Conservation (phyloP, 2,329 filamentous ascomycete species). For the Cladosporium cucumerinum region DNA sequence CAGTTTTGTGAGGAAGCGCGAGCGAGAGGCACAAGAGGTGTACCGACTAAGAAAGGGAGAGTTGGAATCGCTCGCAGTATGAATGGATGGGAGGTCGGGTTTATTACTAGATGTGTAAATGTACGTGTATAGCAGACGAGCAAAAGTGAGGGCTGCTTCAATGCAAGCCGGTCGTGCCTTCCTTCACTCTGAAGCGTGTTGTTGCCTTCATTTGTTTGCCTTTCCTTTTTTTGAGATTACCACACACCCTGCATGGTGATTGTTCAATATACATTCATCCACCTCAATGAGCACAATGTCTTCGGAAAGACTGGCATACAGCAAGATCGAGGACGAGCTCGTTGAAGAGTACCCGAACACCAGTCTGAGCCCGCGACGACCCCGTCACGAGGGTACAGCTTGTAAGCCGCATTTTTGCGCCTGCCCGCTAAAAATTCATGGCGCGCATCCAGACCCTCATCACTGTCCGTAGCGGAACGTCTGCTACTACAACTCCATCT, state of each 20-base stretch:
- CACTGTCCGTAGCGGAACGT: slow-evolving; percentile 8
- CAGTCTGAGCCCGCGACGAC: background rate
- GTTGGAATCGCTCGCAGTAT: slow-evolving; percentile 41
- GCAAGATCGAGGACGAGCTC: slow-evolving; percentile 2
- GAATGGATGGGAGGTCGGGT: background rate
- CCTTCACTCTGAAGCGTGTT: background rate
- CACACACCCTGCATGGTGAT: background rate
- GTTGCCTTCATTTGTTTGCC: background rate
- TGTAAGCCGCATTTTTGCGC: slow-evolving; percentile 1
- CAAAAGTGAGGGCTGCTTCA: background rate
- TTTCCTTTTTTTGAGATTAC: background rate
- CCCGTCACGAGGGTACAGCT: background rate
- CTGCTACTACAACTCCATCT: slow-evolving; percentile 7
- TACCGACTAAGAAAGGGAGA: slow-evolving; percentile 77
- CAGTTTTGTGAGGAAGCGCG: slow-evolving; percentile 70
- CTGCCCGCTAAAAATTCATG: slow-evolving; percentile 12
- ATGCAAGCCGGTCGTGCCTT: background rate
- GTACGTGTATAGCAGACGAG: background rate
- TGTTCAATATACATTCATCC: no score
- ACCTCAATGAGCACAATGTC: background rate
- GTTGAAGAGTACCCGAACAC: background rate
- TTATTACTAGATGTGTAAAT: background rate
- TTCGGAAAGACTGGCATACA: background rate
- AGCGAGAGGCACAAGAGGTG: slow-evolving; percentile 85
- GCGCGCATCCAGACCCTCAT: background rate